Conservation (phyloP, 75 land plant genomes). For the Cunninghamia lanceolata region DNA sequence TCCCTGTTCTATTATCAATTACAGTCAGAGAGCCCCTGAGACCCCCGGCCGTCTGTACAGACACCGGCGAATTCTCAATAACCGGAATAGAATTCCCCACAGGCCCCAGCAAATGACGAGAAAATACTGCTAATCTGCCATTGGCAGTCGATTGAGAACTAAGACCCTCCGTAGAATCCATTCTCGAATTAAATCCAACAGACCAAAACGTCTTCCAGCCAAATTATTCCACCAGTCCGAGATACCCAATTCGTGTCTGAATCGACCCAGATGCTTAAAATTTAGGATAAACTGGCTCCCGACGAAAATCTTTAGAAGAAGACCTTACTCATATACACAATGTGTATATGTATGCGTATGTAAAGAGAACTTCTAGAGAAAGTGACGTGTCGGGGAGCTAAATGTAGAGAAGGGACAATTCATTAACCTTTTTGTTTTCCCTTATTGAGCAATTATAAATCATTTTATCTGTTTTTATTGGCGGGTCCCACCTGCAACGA, state of each 20-base stretch:
- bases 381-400: no score
- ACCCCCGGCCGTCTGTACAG: constrained; percentile 30
- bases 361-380: not conserved
- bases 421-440: no score
- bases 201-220: not conserved
- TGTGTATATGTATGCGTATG: not conserved
- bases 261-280: not conserved
- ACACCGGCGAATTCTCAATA: not conserved
- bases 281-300: not conserved
- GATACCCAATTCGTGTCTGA: not conserved
- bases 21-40: constrained; percentile 56
- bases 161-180: not conserved
- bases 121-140: constrained; percentile 9
- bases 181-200: not conserved
- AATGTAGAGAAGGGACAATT: no score
- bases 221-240: no score
- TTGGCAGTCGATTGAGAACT: not conserved
- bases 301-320: not conserved
- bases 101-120: constrained; percentile 1
- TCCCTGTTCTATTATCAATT: constrained; percentile 81
- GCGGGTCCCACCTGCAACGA: no score
- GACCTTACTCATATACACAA: no score
- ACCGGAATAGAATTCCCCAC: not conserved
- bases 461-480: no score
- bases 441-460: no score